Evolutionary conservation across 495 filamentous ascomycete genomes (phyloP), one percentile per base, ranked within the genome.

Genomic region (Penicillium mononematosum): DNA sequence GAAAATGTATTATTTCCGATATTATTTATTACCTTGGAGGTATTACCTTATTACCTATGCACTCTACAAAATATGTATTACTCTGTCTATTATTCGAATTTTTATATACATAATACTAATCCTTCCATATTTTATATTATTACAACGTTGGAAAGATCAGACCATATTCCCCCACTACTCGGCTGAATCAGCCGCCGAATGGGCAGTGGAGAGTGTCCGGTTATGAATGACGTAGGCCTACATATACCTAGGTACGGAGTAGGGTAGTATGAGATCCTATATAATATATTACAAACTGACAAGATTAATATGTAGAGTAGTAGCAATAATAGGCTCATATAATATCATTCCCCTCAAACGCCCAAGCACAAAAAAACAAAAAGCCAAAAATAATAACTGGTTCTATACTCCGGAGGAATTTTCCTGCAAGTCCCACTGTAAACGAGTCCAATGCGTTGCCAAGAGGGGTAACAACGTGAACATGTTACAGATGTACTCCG

Each of bases 381-480:
- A 14, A 9, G 14, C 0, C 34, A 5, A 16, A 5, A 22, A 34
- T 32, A 12, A 19, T 11, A 11, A 45, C 14, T 14, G 8, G 20
- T 25, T 25, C 29, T 42, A 51, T 9, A 41, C 7, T n/a, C 14
- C 34, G 54, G 45, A 49, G 45, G 20, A 34, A 45, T 34, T 52
- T 46, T 50, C 41, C 55, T 46, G 52, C 43, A 54, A 20, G 19
- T 7, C 29, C 53, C 53, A 55, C 53, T n/a, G n/a, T 14, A 55
- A 45, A 47, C 53, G 53, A 55, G 53, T 20, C 25, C 53, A 45
- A 36, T 41, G 53, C 53, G 44, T 46, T 27, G 53, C 53, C 53
- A 55, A 55, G 53, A n/a, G 24, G 39, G 9, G 27, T 29, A 9
- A 48, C 45, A 29, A 46, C 25, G 45, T 46, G 44, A 25, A 25